These are phyloP conservation scores for Boletus insuetus DNA, from an alignment of 768 basidiomycete genomes.

Conservation along the genomic window DNA sequence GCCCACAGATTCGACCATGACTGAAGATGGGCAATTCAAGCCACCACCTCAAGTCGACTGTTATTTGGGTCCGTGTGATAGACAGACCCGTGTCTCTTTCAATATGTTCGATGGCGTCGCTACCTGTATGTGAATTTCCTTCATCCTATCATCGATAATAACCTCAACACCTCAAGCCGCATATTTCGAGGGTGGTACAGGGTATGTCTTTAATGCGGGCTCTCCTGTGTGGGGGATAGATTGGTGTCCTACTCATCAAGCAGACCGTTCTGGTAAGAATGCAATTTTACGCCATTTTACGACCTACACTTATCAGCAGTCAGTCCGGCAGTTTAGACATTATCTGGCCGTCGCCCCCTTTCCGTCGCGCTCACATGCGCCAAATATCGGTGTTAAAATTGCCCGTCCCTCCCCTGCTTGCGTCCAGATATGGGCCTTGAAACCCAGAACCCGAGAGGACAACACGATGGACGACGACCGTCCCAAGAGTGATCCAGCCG, in stretches of 20 bases:
- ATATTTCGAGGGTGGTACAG: constrained; percentile 53
- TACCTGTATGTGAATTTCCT: constrained; percentile 55
- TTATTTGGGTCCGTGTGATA: constrained; percentile 60
- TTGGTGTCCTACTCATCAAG: constrained; percentile 82
- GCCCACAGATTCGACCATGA: constrained; percentile 50
- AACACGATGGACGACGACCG: constrained; percentile 23
- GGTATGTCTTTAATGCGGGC: constrained; percentile 81
- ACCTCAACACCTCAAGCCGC: constrained; percentile 44
- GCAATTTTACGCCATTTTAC: not conserved
- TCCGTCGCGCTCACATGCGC: constrained; percentile 60
- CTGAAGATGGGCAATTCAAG: constrained; percentile 47
- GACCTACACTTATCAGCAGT: not conserved
- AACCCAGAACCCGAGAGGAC: constrained; percentile 15
- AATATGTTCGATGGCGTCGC: constrained; percentile 54
- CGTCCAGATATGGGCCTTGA: constrained; percentile 84
- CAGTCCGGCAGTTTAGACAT: constrained; percentile 60
- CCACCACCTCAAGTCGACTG: constrained; percentile 58
- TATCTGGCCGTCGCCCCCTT: constrained; percentile 84
- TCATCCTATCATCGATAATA: not conserved
- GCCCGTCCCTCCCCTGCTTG: constrained; percentile 57
- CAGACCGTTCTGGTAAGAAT: constrained; percentile 51
- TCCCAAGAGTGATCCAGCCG: constrained; percentile 14
- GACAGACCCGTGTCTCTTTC: constrained; percentile 49
- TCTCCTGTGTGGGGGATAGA: constrained; percentile 89
- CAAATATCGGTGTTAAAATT: constrained; percentile 61